Evolutionary conservation across 164 flowering plant genomes (phyloP), one percentile per base, ranked within the genome.

Genomic region (Liriodendron chinense): DNA sequence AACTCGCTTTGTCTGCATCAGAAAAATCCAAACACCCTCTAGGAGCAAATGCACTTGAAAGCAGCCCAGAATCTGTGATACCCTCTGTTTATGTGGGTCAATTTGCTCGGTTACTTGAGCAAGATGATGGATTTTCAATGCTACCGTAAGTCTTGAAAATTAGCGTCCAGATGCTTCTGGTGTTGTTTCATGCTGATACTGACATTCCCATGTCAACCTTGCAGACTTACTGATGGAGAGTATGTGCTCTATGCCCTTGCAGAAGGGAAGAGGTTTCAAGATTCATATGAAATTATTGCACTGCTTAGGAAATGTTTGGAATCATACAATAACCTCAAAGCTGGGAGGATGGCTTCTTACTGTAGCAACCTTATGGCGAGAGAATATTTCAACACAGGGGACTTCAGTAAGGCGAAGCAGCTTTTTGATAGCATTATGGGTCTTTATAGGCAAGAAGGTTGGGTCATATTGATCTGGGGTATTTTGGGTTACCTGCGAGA

Each of bases 61-160:
- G 78, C 72, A 87, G 75, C 82, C 78, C 86, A 66, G 96, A 89
- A 49, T 88, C 99, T 74, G 95, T 94, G 73, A 83, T 82, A 63
- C 94, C 95, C 72, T 89, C 94, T 48, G 72, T 75, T n/a, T 94
- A 87, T 85, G 90, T 94, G 73, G 98, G 99, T 73, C 98, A 94
- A 82, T 94, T 84, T 87, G 85, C 89, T 74, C 82, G 80, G 76
- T 81, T 91, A 80, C 85, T 91, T 77, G 97, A 96, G 82, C 86
- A 89, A 79, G 92, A 83, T 28, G 90, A 88, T 70, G 81, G 78
- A 79, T 72, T 84, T 78, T 65, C 85, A n/a, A 82, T 83, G 87
- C 92, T 86, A 69, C 78, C 84, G 98, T 96, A 86, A 89, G 98
- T 87, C 69, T 68, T 65, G 71, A 21, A 7, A 50, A 23, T 49